These are phyloP conservation scores for Starmerella apicola DNA, from an alignment of 805 yeast genomes.

Conservation along the genomic window DNA sequence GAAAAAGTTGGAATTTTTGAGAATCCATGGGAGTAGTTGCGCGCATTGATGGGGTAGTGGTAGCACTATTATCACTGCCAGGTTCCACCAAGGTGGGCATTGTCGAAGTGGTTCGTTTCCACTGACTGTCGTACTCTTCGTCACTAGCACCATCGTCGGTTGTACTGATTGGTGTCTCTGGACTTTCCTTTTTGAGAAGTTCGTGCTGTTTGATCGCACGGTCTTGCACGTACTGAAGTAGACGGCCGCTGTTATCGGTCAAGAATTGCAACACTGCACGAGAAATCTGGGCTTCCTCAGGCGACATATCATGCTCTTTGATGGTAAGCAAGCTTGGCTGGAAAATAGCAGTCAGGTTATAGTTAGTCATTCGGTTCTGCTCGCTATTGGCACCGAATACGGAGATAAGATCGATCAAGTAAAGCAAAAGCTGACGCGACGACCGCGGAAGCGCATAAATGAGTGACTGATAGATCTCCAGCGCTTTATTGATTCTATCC, in stretches of 20 bases:
- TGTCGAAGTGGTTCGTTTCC: neutral
- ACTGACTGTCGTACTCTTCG: neutral
- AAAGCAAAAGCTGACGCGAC: conserved; percentile 70
- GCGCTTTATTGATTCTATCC: conserved; percentile 16
- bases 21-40: no score
- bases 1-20: no score
- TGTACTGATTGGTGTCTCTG: neutral
- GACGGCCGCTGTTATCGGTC: conserved; percentile 70
- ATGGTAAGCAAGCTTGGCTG: conserved; percentile 94
- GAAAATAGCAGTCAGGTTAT: conserved; percentile 88
- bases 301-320: conserved; percentile 83
- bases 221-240: conserved; percentile 41
- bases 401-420: conserved; percentile 73
- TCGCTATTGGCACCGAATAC: conserved; percentile 69
- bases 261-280: conserved; percentile 79
- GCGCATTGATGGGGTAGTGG: neutral
- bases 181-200: neutral
- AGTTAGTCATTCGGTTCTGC: conserved; percentile 79
- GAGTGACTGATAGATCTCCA: conserved; percentile 56
- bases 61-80: neutral
- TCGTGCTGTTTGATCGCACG: conserved; percentile 27
- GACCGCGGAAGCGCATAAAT: conserved; percentile 62
- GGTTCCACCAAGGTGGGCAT: conserved; percentile 1
- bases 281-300: conserved; percentile 79
- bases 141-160: conserved; percentile 1